Evolutionary conservation across 1,139 yeast species (phyloP).

Genomic region (Candida albicans): DNA sequence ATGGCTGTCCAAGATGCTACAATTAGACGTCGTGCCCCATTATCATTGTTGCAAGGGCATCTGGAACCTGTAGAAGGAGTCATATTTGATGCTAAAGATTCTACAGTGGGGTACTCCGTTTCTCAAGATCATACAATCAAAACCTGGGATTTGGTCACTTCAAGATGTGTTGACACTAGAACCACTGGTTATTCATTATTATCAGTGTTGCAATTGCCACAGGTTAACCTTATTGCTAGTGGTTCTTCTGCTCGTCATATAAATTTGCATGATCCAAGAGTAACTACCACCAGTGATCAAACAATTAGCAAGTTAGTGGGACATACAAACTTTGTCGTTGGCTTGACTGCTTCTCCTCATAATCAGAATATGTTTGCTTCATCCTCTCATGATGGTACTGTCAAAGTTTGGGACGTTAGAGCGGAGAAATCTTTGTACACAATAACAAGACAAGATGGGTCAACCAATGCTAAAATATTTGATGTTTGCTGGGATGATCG

Average conservation of each 20-base stretch:
- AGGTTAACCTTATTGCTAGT: slow-evolving; percentile 70
- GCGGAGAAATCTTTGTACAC: slow-evolving; percentile 84
- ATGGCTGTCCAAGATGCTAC: slow-evolving; percentile 76
- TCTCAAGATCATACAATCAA: slow-evolving; percentile 93
- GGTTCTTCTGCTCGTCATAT: slow-evolving; percentile 98
- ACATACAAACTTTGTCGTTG: slow-evolving; percentile 87
- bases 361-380: slow-evolving; percentile 81
- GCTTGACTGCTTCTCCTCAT: slow-evolving; percentile 70
- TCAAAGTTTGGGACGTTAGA: slow-evolving; percentile 93
- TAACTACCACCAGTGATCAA: slow-evolving; percentile 35
- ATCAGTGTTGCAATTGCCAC: slow-evolving; percentile 68
- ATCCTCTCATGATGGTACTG: slow-evolving; percentile 94
- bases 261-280: slow-evolving; percentile 87
- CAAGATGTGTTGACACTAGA: slow-evolving; percentile 81
- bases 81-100: slow-evolving; percentile 67
- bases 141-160: slow-evolving; percentile 93
- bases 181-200: slow-evolving; percentile 85
- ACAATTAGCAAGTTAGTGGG: slow-evolving; percentile 71
- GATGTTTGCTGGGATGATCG: slow-evolving; percentile 82
- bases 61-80: slow-evolving; percentile 85
- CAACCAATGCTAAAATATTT: slow-evolving; percentile 63
- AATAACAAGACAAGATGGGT: slow-evolving; percentile 64
- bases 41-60: slow-evolving; percentile 77
- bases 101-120: slow-evolving; percentile 86
- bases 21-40: slow-evolving; percentile 77